Evolutionary conservation across 768 basidiomycete genomes (phyloP).

Genomic region (Boletus speciosus): DNA sequence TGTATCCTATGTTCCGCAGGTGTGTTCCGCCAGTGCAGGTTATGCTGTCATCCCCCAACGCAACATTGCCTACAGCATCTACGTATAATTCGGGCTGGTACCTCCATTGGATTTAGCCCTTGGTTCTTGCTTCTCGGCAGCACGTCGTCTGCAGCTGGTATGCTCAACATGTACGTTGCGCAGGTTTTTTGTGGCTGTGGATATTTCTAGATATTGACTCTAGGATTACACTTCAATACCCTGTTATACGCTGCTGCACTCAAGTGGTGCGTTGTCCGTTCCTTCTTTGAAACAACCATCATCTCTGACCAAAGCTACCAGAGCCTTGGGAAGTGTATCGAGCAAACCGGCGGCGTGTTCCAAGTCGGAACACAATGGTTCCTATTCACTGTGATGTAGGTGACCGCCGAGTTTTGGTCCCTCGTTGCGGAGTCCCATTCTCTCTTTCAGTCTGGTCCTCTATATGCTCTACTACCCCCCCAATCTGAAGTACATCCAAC

Average conservation of each 20-base stretch:
- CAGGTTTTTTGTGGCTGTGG: neutral
- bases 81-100: conserved; percentile 72
- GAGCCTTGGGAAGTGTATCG: conserved; percentile 70
- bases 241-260: conserved; percentile 75
- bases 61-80: conserved; percentile 50
- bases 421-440: neutral
- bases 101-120: conserved; percentile 89
- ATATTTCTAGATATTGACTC: neutral
- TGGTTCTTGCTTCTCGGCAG: conserved; percentile 89
- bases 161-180: conserved; percentile 73
- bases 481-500: conserved; percentile 66
- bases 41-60: neutral
- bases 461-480: conserved; percentile 91
- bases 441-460: conserved; percentile 65
- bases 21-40: conserved; percentile 22
- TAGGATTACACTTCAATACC: conserved; percentile 84
- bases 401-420: conserved; percentile 7
- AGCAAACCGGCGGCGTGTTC: conserved; percentile 75
- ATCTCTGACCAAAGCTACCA: conserved; percentile 29
- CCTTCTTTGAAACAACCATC: neutral
- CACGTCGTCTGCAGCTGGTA: conserved; percentile 74
- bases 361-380: conserved; percentile 85
- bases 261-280: conserved; percentile 53
- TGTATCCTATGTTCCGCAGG: conserved; percentile 83
- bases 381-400: conserved; percentile 80